Conservation (phyloP, 2,329 filamentous ascomycete genomes). For the Ploettnerulaceae sp. region DNA sequence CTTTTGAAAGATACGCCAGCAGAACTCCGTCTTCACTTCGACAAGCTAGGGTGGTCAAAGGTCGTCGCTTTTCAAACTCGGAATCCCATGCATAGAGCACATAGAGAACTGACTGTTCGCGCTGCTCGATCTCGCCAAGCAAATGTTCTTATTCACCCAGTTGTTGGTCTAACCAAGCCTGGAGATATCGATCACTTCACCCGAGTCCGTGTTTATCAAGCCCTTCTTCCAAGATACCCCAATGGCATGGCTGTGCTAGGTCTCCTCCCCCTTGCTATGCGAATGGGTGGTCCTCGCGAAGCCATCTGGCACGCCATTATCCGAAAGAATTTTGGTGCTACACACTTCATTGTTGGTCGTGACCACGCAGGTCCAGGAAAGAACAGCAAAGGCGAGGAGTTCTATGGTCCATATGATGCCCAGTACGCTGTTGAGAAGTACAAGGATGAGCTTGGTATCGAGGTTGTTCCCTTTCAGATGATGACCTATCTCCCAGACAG, state of each 20-base stretch:
- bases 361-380: slow-evolving; percentile 97
- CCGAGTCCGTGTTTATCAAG: slow-evolving; percentile 97
- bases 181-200: slow-evolving; percentile 99
- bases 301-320: slow-evolving; percentile 99
- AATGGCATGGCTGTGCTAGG: slow-evolving; percentile 98
- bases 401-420: slow-evolving; percentile 97
- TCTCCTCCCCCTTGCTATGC: slow-evolving; percentile 93
- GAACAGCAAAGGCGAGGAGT: slow-evolving; percentile 94
- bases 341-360: slow-evolving; percentile 98
- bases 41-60: slow-evolving; percentile 97
- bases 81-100: slow-evolving; percentile 99
- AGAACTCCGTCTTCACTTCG: slow-evolving; percentile 92
- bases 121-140: slow-evolving; percentile 93
- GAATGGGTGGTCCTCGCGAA: slow-evolving; percentile 97
- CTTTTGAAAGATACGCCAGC: slow-evolving; percentile 69
- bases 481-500: slow-evolving; percentile 98
- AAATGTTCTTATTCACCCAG: slow-evolving; percentile 98
- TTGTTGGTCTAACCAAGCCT: slow-evolving; percentile 96
- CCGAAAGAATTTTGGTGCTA: slow-evolving; percentile 98
- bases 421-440: slow-evolving; percentile 96
- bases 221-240: slow-evolving; percentile 90
- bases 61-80: slow-evolving; percentile 99
- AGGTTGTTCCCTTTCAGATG: slow-evolving; percentile 99
- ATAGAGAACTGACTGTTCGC: slow-evolving; percentile 95
- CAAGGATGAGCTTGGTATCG: slow-evolving; percentile 92